Percentiles rank a stretch among this genome's conserved stretches.
These are phyloP conservation scores for Rauvolfia tetraphylla DNA, from an alignment of 257 asterid species.

Conservation along the genomic window DNA sequence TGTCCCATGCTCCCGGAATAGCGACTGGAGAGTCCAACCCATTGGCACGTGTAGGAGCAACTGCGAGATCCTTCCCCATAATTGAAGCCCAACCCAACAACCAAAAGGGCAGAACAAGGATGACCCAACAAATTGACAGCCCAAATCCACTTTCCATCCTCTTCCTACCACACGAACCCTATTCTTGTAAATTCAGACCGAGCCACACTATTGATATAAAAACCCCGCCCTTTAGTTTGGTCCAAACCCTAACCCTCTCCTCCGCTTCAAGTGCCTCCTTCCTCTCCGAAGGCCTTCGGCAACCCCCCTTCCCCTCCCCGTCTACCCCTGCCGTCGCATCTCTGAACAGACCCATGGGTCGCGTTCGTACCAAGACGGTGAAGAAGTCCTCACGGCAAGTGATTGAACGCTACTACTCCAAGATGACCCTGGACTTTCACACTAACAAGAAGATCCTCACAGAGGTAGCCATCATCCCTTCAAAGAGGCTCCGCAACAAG, in stretches of 20 bases:
- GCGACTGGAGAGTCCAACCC: too few relatives aligned
- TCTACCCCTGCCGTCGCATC: neutral
- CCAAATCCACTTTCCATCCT: neutral
- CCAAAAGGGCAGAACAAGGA: too few relatives aligned
- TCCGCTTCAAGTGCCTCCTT: neutral
- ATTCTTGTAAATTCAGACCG: neutral
- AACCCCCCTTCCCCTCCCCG: neutral
- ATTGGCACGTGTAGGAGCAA: too few relatives aligned
- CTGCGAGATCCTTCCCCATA: too few relatives aligned
- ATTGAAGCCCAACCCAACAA: too few relatives aligned
- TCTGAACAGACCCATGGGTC: slow-evolving; percentile 40
- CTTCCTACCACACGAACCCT: neutral
- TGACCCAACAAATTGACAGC: neutral
- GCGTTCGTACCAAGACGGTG: slow-evolving; percentile 48
- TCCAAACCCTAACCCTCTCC: neutral
- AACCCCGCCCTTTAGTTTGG: neutral
- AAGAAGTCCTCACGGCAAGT: slow-evolving; percentile 53
- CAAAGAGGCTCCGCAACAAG: slow-evolving; percentile 42
- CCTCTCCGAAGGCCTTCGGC: neutral
- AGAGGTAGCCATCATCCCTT: slow-evolving; percentile 45
- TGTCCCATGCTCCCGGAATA: too few relatives aligned
- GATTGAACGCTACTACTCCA: slow-evolving; percentile 47
- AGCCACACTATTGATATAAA: neutral
- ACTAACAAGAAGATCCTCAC: slow-evolving; percentile 42
- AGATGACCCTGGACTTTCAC: slow-evolving; percentile 52